Evolutionary conservation across 2,329 filamentous ascomycete genomes (phyloP), one percentile per base, ranked within the genome.

Genomic region (Epichloe coenophiala): DNA sequence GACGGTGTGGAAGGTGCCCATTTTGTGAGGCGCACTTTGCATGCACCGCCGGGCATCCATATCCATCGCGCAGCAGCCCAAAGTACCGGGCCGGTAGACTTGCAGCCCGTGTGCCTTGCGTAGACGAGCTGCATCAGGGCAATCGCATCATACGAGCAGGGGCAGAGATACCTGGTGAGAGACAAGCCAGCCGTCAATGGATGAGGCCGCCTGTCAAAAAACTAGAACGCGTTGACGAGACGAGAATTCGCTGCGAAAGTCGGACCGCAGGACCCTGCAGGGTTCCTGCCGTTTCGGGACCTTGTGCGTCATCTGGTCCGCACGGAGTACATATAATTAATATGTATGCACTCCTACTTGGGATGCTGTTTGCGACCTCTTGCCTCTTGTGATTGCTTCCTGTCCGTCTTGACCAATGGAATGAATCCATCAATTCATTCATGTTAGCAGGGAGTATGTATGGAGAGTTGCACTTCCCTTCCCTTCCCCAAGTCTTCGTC

Each of bases 101-200:
- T 51, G 52, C 56, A 54, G 57, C 54, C 54, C 33, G 59, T 37
- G 19, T 58, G 56, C 54, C 56, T 60, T 56, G 54, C 56, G 51
- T 57, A 56, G 44, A 63, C 57, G 51, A 59, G 48, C 54, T 59
- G 61, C 63, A 65, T 65, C 51, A 56, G 43, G 47, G 39, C 49
- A 42, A 38, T 48, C 39, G 57, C 61, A 64, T 63, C 44, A 45
- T 56, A 50, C 17, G 48, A 51, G 50, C 47, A 38, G 12, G 35
- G n/a, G 35, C 38, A 43, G 13, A 48, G 1, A 6, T 11, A 3
- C 4, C 3, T 33, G 38, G 38, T 9, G 17, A 19, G 39, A 21
- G 31, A 35, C 36, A 31, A 21, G 27, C n/a, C 17, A 23, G 42
- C 27, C 35, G 19, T 41, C 12, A 6, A 17, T 11, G 36, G 44